These are phyloP conservation scores for Begonia masoniana DNA, from an alignment of 306 rosid species.

Conservation along the genomic window DNA sequence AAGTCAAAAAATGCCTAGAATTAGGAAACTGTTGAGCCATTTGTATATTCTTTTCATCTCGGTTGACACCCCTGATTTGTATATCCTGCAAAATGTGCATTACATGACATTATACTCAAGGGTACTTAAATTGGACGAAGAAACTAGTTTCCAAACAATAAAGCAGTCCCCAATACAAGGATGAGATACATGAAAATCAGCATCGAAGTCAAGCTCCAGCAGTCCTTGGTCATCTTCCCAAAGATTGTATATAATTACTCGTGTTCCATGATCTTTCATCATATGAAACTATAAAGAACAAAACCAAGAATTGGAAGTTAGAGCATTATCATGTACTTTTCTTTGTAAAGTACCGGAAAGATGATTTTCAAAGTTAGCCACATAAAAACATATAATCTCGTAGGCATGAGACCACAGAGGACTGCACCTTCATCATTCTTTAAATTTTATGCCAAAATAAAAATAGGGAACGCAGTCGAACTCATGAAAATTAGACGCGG, in stretches of 20 bases:
- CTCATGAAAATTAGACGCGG: background rate
- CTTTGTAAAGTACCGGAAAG: background rate
- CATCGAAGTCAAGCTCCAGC: constrained; percentile 83
- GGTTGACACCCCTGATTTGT: constrained; percentile 89
- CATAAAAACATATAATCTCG: too few relatives aligned
- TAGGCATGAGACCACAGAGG: too few relatives aligned
- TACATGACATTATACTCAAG: constrained; percentile 6
- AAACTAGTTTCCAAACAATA: background rate
- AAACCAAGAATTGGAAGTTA: constrained; percentile 1
- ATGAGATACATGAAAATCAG: constrained; percentile 63
- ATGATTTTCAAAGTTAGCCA: constrained; percentile 1
- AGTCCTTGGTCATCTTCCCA: constrained; percentile 99
- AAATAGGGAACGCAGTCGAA: background rate
- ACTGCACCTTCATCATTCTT: too few relatives aligned
- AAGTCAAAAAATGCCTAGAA: constrained; percentile 80
- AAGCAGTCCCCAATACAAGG: background rate
- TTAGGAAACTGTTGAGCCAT: constrained; percentile 82
- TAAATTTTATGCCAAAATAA: background rate
- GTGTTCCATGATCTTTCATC: constrained; percentile 68
- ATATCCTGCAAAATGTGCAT: constrained; percentile 49
- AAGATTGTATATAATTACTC: constrained; percentile 78
- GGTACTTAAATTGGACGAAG: background rate
- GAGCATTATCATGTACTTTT: constrained; percentile 7
- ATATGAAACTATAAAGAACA: constrained; percentile 39
- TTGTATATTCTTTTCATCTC: constrained; percentile 82